Percentiles rank a stretch among this genome's conserved stretches.
phyloP scores from a whole-genome alignment of 441 rosid species.

The California macrophylla region DNA sequence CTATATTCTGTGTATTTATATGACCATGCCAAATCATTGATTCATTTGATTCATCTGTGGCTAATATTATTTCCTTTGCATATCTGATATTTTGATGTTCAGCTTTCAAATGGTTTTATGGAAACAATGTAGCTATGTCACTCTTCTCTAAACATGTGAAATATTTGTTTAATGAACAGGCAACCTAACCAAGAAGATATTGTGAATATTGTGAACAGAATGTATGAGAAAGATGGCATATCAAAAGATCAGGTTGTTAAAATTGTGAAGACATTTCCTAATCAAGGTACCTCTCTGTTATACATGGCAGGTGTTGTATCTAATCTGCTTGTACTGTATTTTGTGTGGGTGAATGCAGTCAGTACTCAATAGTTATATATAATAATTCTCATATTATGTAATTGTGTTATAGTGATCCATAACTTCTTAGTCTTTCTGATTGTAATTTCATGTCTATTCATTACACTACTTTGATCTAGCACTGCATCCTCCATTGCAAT shows the following conservation, averaged over 20 bases:
- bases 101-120: background rate
- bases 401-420: background rate
- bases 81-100: background rate
- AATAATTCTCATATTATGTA: background rate
- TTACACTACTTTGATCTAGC: background rate
- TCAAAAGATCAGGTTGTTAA: slow-evolving; percentile 48
- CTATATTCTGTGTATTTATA: background rate
- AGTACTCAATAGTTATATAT: background rate
- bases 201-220: slow-evolving; percentile 71
- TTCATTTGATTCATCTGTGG: background rate
- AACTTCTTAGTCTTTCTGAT: background rate
- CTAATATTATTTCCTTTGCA: background rate
- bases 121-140: slow-evolving; percentile 6
- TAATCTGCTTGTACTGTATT: background rate
- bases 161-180: slow-evolving; percentile 38
- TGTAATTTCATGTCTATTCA: background rate
- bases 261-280: slow-evolving; percentile 69
- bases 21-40: background rate
- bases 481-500: background rate
- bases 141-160: slow-evolving; percentile 14
- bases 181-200: slow-evolving; percentile 83
- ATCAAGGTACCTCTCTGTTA: slow-evolving; percentile 57
- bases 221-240: slow-evolving; percentile 84
- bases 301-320: background rate
- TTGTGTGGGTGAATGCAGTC: background rate